Evolutionary conservation across 345 rosid species (phyloP).

Genomic region (Theobroma cacao): DNA sequence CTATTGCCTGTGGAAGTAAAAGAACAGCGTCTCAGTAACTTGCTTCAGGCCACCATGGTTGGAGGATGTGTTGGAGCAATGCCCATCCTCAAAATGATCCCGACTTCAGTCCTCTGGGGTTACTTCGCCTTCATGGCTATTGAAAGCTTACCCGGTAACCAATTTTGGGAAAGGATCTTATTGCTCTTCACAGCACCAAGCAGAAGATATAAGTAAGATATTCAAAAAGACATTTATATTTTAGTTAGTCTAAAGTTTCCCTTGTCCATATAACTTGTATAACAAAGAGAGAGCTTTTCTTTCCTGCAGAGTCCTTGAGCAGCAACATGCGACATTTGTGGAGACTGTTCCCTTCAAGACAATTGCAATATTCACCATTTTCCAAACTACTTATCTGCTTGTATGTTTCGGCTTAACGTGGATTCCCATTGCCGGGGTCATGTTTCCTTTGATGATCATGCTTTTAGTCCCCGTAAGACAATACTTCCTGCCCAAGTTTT

Average conservation of each 20-base stretch:
- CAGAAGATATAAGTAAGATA: constrained; percentile 64
- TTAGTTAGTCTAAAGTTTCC: background rate
- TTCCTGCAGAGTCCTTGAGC: constrained; percentile 73
- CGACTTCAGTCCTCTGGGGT: constrained; percentile 85
- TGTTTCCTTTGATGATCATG: constrained; percentile 95
- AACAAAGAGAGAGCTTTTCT: background rate
- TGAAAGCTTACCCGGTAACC: constrained; percentile 83
- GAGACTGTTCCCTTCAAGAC: constrained; percentile 93
- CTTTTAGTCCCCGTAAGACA: constrained; percentile 88
- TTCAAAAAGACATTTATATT: background rate
- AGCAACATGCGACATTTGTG: constrained; percentile 76
- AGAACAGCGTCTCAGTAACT: constrained; percentile 76
- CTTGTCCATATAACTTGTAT: background rate
- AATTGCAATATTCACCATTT: constrained; percentile 71
- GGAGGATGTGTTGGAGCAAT: constrained; percentile 81
- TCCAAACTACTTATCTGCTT: constrained; percentile 75
- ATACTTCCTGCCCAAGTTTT: constrained; percentile 79
- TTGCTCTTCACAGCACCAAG: constrained; percentile 77
- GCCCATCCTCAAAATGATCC: constrained; percentile 80
- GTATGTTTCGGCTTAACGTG: constrained; percentile 93
- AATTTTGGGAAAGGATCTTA: constrained; percentile 80
- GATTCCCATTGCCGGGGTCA: constrained; percentile 91
- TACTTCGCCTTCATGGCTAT: constrained; percentile 90
- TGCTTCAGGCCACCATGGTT: constrained; percentile 74
- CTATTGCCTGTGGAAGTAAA: constrained; percentile 79